phyloP scores from a whole-genome alignment of 2,329 filamentous ascomycete genomes.

The Fusarium coffeatum region DNA sequence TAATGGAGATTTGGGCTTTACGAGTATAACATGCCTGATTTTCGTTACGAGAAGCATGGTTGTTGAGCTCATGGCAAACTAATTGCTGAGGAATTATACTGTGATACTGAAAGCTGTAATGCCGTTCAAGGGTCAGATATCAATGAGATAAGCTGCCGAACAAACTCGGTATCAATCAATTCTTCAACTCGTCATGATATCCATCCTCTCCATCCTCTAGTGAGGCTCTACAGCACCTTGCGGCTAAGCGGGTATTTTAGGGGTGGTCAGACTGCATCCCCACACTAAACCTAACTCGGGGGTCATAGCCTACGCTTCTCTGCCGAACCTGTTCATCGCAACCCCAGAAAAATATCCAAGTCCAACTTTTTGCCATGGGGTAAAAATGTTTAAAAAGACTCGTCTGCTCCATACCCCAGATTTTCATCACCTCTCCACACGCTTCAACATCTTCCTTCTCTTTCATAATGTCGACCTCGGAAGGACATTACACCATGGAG shows the following conservation, averaged over 20 bases:
- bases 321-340: background rate
- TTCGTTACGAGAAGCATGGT: too few species aligned
- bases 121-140: too few species aligned
- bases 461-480: conserved; percentile 19
- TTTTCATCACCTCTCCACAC: conserved; percentile 23
- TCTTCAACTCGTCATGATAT: background rate
- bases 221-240: conserved; percentile 4
- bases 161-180: background rate
- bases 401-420: conserved; percentile 24
- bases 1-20: too few species aligned
- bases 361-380: conserved; percentile 3
- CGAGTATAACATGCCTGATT: background rate
- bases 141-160: too few species aligned
- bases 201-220: background rate
- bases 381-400: conserved; percentile 29
- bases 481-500: conserved; percentile 21
- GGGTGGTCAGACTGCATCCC: conserved; percentile 5
- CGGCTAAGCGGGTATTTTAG: background rate
- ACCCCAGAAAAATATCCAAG: conserved; percentile 23
- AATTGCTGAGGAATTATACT: too few species aligned
- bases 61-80: too few species aligned
- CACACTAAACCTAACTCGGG: conserved; percentile 1
- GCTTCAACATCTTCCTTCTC: background rate
- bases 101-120: too few species aligned
- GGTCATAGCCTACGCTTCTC: conserved; percentile 14